Base-by-base conservation (phyloP, 23 red algal species). In the Agarophyton chilense region DNA sequence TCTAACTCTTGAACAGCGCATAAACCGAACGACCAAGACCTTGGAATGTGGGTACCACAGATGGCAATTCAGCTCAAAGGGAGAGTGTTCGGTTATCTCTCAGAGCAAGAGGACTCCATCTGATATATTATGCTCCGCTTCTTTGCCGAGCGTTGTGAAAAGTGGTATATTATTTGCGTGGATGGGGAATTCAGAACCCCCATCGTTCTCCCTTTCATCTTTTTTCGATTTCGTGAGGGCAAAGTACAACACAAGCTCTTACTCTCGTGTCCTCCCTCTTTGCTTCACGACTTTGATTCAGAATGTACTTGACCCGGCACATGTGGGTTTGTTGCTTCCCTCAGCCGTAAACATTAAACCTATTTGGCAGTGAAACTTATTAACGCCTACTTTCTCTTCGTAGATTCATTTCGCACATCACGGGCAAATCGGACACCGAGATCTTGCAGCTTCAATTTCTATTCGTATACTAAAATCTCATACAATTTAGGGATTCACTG, bases 361-460 rank as follows among this genome's bases (percentile, higher is more conserved):
- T 35, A 36, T 12, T 4, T 2, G 31, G 35, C 6, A 10, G 29
- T 36, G 0, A 10, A 49, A 16, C 36, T 47, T 1, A 74, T 34
- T 3, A 12, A 47, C 21, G 18, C 18, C 36, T 28, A 49, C 4
- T 24, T n/a, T 6, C 19, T 2, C 44, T 8, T 58, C 51, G 2
- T 47, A 84, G 80, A 74, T 92, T 39, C 63, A 81, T 44, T 92
- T 80, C 36, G 88, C 88, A 46, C 88, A 92, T 43, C 88, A 92
- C 44, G 75, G 75, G 4, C 62, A 71, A 72, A 45, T 92, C 10
- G 88, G 73, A 12, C 76, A 34, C 6, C 77, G 88, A 31, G 88
- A 81, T 2, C 36, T 77, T 14, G 88, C 88, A 24, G 78, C 49
- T 22, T 64, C 88, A 19, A 72, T 92, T 31, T 56, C 75, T 12